Base-by-base conservation (phyloP, 805 yeast species). In the Starmerella stellata region DNA sequence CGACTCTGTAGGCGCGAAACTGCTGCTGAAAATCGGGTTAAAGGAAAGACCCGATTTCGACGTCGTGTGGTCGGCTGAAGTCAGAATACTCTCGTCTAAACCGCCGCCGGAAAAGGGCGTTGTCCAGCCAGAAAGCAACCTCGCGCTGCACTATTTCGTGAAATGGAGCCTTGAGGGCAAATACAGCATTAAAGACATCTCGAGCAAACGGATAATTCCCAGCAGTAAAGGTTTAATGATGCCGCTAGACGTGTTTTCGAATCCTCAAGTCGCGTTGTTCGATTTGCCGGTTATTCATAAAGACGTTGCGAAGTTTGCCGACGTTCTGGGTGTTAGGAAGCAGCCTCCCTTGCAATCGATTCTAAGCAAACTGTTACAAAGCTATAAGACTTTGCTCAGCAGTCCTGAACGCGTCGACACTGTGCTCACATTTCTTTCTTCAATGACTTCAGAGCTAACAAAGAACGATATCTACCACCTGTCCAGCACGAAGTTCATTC, bases 1-100 rank as follows among this genome's bases (percentile, higher is more conserved):
- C 1, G 15, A 34, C 5, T 47, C 57, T 7, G n/a, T 41, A 4
- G 57, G 54, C 25, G 60, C 60, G 4, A 19, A 27, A 18, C 40
- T 61, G 20, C 40, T 61, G 38, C 45, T 38, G 24, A 39, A 41
- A 14, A 40, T 61, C 13, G 64, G 65, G 1, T 29, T 61, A 38
- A 41, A 40, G 19, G 35, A 34, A 11, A 43, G 34, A 23, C 63
- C 65, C 0, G 4, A 49, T 7, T 45, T 48, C 5, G 33, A 38
- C 1, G 45, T 38, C 16, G 41, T 61, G 34, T 46, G 57, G 33
- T 19, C 34, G 4, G 13, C 31, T 3, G 15, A 15, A 8, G 30
- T 29, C 15, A 5, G 19, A 15, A 7, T 29, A 5, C 16, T n/a
- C 8, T 8, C 7, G 14, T 15, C 19, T 5, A 11, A 11, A 23